Base-by-base conservation (phyloP, 345 rosid species). In the Capsella bursapastoris region DNA sequence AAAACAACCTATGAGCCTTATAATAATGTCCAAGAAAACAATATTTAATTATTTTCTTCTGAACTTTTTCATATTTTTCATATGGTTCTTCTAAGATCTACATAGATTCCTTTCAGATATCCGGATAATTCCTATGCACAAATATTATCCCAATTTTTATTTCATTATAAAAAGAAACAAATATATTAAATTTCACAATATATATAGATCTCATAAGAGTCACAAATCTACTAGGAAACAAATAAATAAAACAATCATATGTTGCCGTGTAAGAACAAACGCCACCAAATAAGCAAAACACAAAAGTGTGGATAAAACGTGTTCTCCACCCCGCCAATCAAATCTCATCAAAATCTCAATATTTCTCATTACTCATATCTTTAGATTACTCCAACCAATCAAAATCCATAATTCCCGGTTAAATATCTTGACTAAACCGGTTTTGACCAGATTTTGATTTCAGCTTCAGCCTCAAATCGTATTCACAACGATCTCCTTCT, bases 281-380 rank as follows among this genome's bases (percentile, higher is more conserved):
- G 43, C 64, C 80, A 77, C 57, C 74, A 71, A 47, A 59, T 43
- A 32, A 18, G 16, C 62, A 69, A 28, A 34, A 34, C 25, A 22
- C 25, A 55, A 28, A 77, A 82, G 89, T 84, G 88, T 85, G 91
- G 94, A 89, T 84, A 85, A 83, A 84, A 81, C 85, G 89, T 82
- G 86, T 6, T 6, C 49, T 58, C 72, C 83, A 78, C 60, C 60
- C 82, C 71, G 79, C 92, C 92, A 89, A 89, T 89, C 84, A 87
- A 77, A 87, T 35, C 65, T 14, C 74, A 72, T 65, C 80, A 57
- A 76, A 79, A 28, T 58, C 68, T 56, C 65, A 66, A 48, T 4
- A 13, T 22, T 71, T 47, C 47, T 57, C 62, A 40, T 1, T 7
- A 57, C 48, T 44, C 60, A 27, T 66, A 40, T 40, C 50, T 15